These are phyloP conservation scores for Yamadazyma atlantica DNA, from an alignment of 1,139 yeast species.

Conservation along the genomic window DNA sequence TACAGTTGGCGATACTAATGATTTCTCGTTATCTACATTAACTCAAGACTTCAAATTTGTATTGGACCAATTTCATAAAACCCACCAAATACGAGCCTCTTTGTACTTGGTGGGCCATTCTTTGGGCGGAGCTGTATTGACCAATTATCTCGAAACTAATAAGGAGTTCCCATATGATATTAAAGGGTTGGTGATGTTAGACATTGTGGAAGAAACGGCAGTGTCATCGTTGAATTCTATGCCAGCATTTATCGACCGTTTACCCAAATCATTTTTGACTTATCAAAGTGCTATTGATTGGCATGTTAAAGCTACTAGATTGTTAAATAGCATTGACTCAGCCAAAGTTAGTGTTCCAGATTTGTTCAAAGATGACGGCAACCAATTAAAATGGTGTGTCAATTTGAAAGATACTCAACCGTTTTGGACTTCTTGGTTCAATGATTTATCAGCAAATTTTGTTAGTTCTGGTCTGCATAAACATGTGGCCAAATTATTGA, in stretches of 20 bases:
- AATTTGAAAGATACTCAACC: slow-evolving; percentile 59
- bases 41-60: slow-evolving; percentile 57
- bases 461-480: slow-evolving; percentile 28
- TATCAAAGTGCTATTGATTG: slow-evolving; percentile 71
- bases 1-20: slow-evolving; percentile 19
- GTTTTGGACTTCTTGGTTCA: slow-evolving; percentile 85
- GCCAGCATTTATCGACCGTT: slow-evolving; percentile 56
- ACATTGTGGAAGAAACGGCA: slow-evolving; percentile 94
- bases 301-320: slow-evolving; percentile 54
- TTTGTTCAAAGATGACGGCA: slow-evolving; percentile 31
- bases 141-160: slow-evolving; percentile 36
- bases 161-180: slow-evolving; percentile 23
- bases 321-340: slow-evolving; percentile 58
- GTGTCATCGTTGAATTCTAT: slow-evolving; percentile 64
- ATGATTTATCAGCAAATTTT: slow-evolving; percentile 65
- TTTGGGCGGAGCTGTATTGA: slow-evolving; percentile 83
- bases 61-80: slow-evolving; percentile 33
- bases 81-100: slow-evolving; percentile 16
- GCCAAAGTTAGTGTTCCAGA: slow-evolving; percentile 81
- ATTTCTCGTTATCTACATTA: slow-evolving; percentile 52
- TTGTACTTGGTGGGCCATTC: slow-evolving; percentile 80
- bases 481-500: slow-evolving; percentile 62
- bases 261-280: slow-evolving; percentile 61
- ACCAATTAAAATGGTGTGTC: slow-evolving; percentile 54
- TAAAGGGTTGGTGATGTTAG: slow-evolving; percentile 74